phyloP scores from a whole-genome alignment of 2,329 filamentous ascomycete species.

The Ophiostoma montium region DNA sequence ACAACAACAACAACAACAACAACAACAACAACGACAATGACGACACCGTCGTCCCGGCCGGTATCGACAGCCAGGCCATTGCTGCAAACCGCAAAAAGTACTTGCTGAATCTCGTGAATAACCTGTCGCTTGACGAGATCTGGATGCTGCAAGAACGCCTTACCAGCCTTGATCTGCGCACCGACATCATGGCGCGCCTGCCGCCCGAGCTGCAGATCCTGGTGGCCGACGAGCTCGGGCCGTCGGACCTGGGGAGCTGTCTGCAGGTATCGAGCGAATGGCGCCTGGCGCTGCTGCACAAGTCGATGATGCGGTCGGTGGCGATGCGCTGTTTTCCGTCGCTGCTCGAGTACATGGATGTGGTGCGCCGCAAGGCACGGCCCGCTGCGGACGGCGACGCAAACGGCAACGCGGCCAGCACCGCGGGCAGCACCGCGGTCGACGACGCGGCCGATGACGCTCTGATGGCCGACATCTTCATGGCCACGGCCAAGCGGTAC shows the following conservation, averaged over 20 bases:
- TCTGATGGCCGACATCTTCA: slow-evolving; percentile 2
- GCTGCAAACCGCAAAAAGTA: slow-evolving; percentile 6
- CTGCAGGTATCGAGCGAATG: slow-evolving; percentile 12
- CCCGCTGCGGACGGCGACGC: neutral
- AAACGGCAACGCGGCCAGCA: neutral
- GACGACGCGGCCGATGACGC: neutral
- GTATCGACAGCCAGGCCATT: neutral
- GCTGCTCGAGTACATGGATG: slow-evolving; percentile 6
- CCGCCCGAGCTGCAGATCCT: slow-evolving; percentile 13
- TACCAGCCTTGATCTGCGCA: slow-evolving; percentile 9
- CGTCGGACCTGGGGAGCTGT: slow-evolving; percentile 11
- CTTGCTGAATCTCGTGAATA: slow-evolving; percentile 4
- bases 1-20: too few relatives aligned
- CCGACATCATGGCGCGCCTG: slow-evolving; percentile 10
- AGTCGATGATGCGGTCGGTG: neutral
- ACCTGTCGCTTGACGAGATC: slow-evolving; percentile 11
- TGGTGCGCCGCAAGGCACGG: neutral
- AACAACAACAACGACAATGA: too few relatives aligned
- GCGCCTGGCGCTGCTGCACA: slow-evolving; percentile 6
- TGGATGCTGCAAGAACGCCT: slow-evolving; percentile 11
- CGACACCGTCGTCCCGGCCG: too few relatives aligned
- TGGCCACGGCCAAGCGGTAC: slow-evolving; percentile 4
- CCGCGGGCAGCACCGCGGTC: neutral
- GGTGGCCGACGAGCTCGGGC: slow-evolving; percentile 8
- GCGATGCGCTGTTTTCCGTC: slow-evolving; percentile 10